A percentile compares a stretch with the other conserved stretches of the same genome.
Evolutionary conservation across 148 eudicot genomes (phyloP).

Genomic region (Cornus suecica): DNA sequence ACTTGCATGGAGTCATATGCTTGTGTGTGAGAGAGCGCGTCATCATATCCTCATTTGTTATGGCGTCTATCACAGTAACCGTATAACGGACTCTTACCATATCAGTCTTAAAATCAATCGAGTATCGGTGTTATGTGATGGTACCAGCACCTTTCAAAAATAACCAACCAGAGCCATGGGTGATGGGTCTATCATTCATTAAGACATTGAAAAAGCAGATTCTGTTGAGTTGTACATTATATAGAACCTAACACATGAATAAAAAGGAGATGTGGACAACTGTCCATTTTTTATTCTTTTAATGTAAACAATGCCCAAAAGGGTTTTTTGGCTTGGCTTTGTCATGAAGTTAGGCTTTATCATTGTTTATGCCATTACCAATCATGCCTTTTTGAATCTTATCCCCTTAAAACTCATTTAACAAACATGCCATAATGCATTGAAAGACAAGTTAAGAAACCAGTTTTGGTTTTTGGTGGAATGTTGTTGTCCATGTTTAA

Average conservation of each 20-base stretch:
- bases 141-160: too few species aligned
- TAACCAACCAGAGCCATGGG: too few species aligned
- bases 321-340: conserved; percentile 51
- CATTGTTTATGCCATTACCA: conserved; percentile 12
- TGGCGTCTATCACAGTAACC: too few species aligned
- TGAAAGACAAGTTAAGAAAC: background rate
- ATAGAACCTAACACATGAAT: conserved; percentile 22
- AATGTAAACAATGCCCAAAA: conserved; percentile 22
- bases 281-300: background rate
- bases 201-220: conserved; percentile 5
- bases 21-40: too few species aligned
- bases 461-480: background rate
- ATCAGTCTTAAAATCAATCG: too few species aligned
- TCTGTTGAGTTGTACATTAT: background rate
- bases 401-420: conserved; percentile 18
- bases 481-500: background rate
- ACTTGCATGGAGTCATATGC: too few species aligned
- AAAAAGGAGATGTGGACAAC: conserved; percentile 15
- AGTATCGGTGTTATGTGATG: too few species aligned
- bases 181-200: conserved; percentile 12
- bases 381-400: conserved; percentile 14
- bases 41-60: too few species aligned
- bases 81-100: too few species aligned
- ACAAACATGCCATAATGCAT: conserved; percentile 12
- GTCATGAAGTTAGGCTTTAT: conserved; percentile 34